Conservation (phyloP, 441 rosid species). For the Hura crepitans region DNA sequence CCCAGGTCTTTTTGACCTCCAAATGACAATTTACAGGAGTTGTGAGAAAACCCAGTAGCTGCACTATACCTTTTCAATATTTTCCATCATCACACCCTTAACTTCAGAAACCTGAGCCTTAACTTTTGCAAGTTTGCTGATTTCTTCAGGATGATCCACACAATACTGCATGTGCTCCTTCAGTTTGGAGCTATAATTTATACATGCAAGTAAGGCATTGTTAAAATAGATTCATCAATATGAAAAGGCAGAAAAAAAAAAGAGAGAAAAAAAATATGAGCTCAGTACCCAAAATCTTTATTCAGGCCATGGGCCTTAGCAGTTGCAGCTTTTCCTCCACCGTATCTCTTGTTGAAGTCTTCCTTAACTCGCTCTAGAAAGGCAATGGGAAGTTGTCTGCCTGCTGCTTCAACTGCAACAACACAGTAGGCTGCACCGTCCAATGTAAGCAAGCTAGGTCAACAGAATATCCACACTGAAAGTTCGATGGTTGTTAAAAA, state of each 20-base stretch:
- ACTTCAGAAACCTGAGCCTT: constrained; percentile 86
- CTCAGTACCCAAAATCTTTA: constrained; percentile 73
- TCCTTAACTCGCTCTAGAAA: constrained; percentile 86
- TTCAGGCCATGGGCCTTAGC: constrained; percentile 69
- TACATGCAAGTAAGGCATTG: not conserved
- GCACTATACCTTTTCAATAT: constrained; percentile 64
- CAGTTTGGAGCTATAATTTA: constrained; percentile 48
- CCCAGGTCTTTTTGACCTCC: constrained; percentile 5
- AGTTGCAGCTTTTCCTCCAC: constrained; percentile 82
- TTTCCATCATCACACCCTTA: constrained; percentile 86
- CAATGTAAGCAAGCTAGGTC: constrained; percentile 18
- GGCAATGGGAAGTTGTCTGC: constrained; percentile 87
- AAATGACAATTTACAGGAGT: not conserved
- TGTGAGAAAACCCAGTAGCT: not conserved
- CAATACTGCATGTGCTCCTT: constrained; percentile 84
- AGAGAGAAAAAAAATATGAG: not conserved
- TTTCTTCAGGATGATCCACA: constrained; percentile 71
- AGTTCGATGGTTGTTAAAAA: constrained; percentile 7
- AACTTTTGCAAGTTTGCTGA: constrained; percentile 71
- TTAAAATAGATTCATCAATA: not conserved
- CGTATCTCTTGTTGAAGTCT: constrained; percentile 72
- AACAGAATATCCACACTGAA: not conserved
- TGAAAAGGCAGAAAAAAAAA: not conserved
- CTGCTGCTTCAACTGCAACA: constrained; percentile 87
- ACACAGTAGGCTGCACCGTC: constrained; percentile 76